phyloP scores from a whole-genome alignment of 352 stramenopile species.

The Aphanomyces stellatus region DNA sequence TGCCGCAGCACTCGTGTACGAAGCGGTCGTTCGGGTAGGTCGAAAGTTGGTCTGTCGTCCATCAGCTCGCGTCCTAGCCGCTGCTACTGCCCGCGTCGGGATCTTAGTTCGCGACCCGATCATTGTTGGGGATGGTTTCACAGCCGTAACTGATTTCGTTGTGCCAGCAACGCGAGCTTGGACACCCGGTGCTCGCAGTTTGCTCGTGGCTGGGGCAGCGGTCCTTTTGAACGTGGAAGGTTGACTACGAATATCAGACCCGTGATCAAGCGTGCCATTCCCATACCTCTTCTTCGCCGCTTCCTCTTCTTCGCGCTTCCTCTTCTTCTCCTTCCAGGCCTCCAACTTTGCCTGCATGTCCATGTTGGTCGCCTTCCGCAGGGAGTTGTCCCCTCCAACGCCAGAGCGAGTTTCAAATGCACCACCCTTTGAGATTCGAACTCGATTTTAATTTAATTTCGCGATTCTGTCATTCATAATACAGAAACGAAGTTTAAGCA shows the following conservation, averaged over 20 bases:
- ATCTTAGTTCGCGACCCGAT: neutral
- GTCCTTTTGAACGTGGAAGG: no score
- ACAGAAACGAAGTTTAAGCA: neutral
- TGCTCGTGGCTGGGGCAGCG: neutral
- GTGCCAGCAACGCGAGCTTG: neutral
- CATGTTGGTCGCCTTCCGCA: no score
- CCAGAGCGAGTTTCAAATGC: neutral
- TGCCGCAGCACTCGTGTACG: no score
- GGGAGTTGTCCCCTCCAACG: no score
- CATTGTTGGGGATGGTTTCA: neutral
- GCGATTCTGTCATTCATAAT: neutral
- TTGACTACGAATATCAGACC: no score
- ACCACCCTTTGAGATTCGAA: neutral
- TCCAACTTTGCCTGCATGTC: constrained; percentile 14
- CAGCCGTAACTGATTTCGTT: neutral
- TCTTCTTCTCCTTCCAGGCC: constrained; percentile 16
- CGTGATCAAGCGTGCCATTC: neutral
- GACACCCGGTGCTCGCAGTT: neutral
- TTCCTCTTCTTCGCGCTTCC: neutral
- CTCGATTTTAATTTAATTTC: neutral
- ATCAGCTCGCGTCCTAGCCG: no score
- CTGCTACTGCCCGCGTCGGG: no score
- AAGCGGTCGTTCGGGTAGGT: no score
- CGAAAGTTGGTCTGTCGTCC: no score
- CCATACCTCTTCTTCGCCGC: neutral